These are phyloP conservation scores for Inga laurina DNA, from an alignment of 306 rosid genomes.

Conservation along the genomic window DNA sequence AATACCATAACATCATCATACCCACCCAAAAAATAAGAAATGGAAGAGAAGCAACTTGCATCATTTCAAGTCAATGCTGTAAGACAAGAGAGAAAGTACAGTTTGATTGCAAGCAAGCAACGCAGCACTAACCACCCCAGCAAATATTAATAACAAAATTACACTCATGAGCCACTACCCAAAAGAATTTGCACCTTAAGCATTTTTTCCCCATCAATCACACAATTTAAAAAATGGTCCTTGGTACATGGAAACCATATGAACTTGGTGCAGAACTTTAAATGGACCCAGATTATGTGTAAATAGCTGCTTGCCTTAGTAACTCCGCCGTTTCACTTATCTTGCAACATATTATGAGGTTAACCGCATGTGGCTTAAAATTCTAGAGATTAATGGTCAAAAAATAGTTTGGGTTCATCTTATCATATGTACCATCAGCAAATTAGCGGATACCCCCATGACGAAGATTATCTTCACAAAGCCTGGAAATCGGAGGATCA, in stretches of 20 bases:
- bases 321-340: background rate
- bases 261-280: background rate
- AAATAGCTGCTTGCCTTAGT: background rate
- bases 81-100: background rate
- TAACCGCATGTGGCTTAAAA: background rate
- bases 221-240: background rate
- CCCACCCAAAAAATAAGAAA: background rate
- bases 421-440: background rate
- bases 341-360: background rate
- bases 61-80: background rate
- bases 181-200: background rate
- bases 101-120: background rate
- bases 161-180: background rate
- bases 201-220: background rate
- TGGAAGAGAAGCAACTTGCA: background rate
- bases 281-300: background rate
- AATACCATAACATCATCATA: too few species aligned
- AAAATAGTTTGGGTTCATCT: background rate
- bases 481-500: background rate
- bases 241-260: background rate
- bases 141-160: background rate
- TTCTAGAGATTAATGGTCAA: background rate
- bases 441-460: background rate
- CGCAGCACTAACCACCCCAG: background rate
- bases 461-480: background rate